These are phyloP conservation scores for Epicoccum sorghinum DNA, from an alignment of 2,329 filamentous ascomycete genomes.

Conservation along the genomic window DNA sequence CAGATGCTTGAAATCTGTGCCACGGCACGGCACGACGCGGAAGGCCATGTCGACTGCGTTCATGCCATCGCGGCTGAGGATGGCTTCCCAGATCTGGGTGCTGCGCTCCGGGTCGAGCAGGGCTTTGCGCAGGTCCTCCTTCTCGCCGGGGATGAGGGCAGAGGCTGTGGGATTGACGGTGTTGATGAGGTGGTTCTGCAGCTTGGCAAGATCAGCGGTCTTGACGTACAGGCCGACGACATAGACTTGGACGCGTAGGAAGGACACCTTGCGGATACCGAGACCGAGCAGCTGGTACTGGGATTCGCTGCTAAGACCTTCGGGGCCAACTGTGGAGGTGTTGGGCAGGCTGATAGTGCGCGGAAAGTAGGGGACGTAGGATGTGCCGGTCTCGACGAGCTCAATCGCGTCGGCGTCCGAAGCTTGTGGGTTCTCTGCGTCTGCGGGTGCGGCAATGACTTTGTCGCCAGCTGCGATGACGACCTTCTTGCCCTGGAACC, in stretches of 20 bases:
- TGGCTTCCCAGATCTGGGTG: conserved; percentile 74
- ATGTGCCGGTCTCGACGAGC: conserved; percentile 80
- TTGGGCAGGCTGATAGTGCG: conserved; percentile 69
- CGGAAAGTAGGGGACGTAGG: conserved; percentile 79
- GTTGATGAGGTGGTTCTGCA: conserved; percentile 79
- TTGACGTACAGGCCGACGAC: conserved; percentile 92
- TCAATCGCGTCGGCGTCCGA: conserved; percentile 65
- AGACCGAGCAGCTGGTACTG: conserved; percentile 89
- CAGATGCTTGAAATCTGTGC: conserved; percentile 92
- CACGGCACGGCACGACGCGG: conserved; percentile 85
- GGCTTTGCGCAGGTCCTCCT: conserved; percentile 70
- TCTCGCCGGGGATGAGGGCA: conserved; percentile 81
- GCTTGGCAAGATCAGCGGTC: conserved; percentile 76
- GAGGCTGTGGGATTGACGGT: conserved; percentile 79
- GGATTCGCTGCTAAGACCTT: conserved; percentile 37
- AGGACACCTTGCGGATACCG: conserved; percentile 87
- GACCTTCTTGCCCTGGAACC: conserved; percentile 62
- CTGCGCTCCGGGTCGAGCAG: conserved; percentile 74
- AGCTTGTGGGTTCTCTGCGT: conserved; percentile 37
- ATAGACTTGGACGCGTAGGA: conserved; percentile 90
- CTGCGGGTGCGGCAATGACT: conserved; percentile 53
- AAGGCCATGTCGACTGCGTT: conserved; percentile 73
- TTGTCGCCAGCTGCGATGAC: conserved; percentile 68
- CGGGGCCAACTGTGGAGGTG: conserved; percentile 41
- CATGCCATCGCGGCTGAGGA: conserved; percentile 64